Evolutionary conservation across 441 rosid genomes (phyloP).

Genomic region (Gossypium lobatum): DNA sequence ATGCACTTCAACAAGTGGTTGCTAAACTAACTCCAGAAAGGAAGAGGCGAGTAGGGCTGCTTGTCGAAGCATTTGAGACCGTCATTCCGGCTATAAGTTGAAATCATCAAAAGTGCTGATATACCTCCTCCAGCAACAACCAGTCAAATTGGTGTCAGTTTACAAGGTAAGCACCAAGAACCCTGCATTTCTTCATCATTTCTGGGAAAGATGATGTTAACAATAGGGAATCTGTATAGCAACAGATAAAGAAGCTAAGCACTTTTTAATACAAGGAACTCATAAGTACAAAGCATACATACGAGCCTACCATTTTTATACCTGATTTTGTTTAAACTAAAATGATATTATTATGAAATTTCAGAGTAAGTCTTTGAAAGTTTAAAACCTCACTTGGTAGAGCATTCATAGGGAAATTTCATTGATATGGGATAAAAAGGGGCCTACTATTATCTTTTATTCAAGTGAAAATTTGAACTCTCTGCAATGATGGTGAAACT

Average conservation of each 20-base stretch:
- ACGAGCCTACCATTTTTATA: not conserved
- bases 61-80: constrained; percentile 87
- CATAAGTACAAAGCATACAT: not conserved
- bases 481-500: not conserved
- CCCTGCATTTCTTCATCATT: constrained; percentile 1
- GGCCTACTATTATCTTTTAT: not conserved
- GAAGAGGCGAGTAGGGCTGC: constrained; percentile 64
- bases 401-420: not conserved
- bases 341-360: not conserved
- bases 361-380: not conserved
- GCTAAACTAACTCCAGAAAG: constrained; percentile 71
- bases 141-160: constrained; percentile 11
- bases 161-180: constrained; percentile 18
- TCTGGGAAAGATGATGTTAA: not conserved
- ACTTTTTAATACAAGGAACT: not conserved
- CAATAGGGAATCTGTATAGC: not conserved
- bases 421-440: constrained; percentile 4
- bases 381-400: not conserved
- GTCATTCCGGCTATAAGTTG: constrained; percentile 47
- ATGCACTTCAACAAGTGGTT: constrained; percentile 71
- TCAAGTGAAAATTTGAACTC: not conserved
- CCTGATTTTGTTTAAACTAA: not conserved
- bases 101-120: constrained; percentile 6
- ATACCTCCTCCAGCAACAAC: constrained; percentile 14
- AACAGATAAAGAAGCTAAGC: not conserved